phyloP scores from a whole-genome alignment of 257 asterid species.

The Solanum appendiculatum region DNA sequence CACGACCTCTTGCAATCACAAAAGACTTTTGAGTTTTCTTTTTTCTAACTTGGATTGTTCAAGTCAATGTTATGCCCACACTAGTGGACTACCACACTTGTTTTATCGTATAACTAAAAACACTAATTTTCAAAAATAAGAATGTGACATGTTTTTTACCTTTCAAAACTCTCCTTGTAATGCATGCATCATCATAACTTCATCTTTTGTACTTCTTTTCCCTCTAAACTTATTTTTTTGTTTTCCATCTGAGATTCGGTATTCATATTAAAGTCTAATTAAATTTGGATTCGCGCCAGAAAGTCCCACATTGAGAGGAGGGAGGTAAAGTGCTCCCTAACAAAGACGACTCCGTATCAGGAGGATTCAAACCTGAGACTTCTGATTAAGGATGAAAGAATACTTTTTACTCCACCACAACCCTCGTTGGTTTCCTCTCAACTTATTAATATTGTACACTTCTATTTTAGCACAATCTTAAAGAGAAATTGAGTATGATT shows the following conservation, averaged over 20 bases:
- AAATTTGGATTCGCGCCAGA: accelerated
- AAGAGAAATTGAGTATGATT: not conserved
- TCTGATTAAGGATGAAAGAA: too few relatives aligned
- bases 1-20: not conserved
- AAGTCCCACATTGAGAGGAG: not conserved
- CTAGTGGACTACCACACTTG: not conserved
- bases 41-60: not conserved
- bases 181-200: not conserved
- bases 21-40: not conserved
- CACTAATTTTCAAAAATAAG: not conserved
- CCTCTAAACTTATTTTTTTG: not conserved
- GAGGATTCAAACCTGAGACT: not conserved
- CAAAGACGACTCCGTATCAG: not conserved
- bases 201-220: not conserved
- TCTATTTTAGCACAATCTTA: not conserved
- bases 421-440: not conserved
- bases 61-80: not conserved
- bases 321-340: too few relatives aligned
- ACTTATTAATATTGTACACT: not conserved
- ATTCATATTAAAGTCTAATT: too few relatives aligned
- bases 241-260: accelerated
- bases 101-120: not conserved
- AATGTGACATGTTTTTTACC: not conserved
- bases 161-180: not conserved
- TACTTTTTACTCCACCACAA: too few relatives aligned